These are phyloP conservation scores for Ustilago curta DNA, from an alignment of 1,284 basidiomycete species.

Conservation along the genomic window DNA sequence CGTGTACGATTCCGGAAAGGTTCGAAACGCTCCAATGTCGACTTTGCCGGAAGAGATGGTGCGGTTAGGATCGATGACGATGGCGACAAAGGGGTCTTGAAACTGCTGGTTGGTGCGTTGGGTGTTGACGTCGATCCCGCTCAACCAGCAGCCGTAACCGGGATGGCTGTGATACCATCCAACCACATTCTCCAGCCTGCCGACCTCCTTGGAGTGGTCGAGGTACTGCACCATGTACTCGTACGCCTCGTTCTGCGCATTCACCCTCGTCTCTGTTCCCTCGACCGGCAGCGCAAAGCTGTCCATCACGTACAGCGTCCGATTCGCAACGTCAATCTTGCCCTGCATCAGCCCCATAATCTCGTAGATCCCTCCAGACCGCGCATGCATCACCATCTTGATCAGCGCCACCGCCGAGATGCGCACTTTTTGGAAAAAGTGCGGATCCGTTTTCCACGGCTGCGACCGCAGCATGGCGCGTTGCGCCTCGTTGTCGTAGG, in stretches of 20 bases:
- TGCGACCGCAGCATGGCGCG: constrained; percentile 77
- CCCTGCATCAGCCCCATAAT: constrained; percentile 99
- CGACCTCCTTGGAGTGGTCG: constrained; percentile 82
- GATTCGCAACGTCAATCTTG: constrained; percentile 85
- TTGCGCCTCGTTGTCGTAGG: constrained; percentile 80
- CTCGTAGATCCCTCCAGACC: constrained; percentile 95
- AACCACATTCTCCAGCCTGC: constrained; percentile 85
- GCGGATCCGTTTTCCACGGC: constrained; percentile 89
- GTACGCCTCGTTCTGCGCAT: constrained; percentile 93
- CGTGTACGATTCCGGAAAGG: constrained; percentile 80
- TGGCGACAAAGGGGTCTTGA: constrained; percentile 95
- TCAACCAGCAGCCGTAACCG: constrained; percentile 99
- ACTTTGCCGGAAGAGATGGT: constrained; percentile 98
- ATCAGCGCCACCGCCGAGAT: constrained; percentile 95
- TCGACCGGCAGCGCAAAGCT: constrained; percentile 96
- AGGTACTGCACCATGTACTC: constrained; percentile 99
- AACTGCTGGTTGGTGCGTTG: constrained; percentile 94
- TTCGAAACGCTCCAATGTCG: constrained; percentile 97
- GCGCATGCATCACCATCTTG: constrained; percentile 99
- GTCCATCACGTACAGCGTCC: constrained; percentile 85
- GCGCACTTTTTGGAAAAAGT: constrained; percentile 93
- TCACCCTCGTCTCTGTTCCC: constrained; percentile 98
- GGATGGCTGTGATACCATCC: constrained; percentile 99
- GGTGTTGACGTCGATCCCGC: constrained; percentile 96
- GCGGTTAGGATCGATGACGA: constrained; percentile 97